Conservation (phyloP, 768 basidiomycete species). For the Lyophyllum shimeji region DNA sequence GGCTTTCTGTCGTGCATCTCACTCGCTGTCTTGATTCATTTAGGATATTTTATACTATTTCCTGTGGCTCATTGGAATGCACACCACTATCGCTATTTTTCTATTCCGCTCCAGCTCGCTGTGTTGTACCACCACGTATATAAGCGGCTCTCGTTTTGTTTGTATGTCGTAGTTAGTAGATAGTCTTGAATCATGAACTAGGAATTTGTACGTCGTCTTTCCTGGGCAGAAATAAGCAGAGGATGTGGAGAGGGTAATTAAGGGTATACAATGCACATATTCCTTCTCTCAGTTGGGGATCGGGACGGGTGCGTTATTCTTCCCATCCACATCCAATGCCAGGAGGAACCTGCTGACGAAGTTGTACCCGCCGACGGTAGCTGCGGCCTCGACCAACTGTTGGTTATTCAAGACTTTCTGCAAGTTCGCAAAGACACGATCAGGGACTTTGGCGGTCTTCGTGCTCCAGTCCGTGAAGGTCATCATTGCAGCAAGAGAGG, state of each 20-base stretch:
- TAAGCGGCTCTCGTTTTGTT: conserved; percentile 5
- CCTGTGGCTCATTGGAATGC: background rate
- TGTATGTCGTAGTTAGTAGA: conserved; percentile 8
- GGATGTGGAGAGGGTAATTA: no score
- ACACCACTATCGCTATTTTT: conserved; percentile 4
- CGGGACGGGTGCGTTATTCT: conserved; percentile 26
- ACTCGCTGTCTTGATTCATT: conserved; percentile 9
- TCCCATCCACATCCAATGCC: conserved; percentile 27
- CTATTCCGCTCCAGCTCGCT: conserved; percentile 4
- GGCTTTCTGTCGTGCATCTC: background rate
- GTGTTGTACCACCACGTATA: conserved; percentile 4
- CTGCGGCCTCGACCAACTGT: conserved; percentile 27
- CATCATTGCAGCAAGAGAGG: conserved; percentile 24
- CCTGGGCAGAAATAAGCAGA: no score
- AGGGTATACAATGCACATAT: background rate
- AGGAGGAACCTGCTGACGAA: conserved; percentile 29
- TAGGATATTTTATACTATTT: conserved; percentile 13
- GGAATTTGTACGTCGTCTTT: background rate
- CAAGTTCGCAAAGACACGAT: conserved; percentile 21
- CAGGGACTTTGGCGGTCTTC: conserved; percentile 22
- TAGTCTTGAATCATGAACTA: conserved; percentile 4
- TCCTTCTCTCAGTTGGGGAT: conserved; percentile 16
- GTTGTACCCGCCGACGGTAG: conserved; percentile 28
- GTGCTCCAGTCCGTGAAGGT: conserved; percentile 29
- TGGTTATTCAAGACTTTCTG: conserved; percentile 21